These are phyloP conservation scores for Cystoisospora suis DNA, from an alignment of 169 alveolate species.

Conservation along the genomic window DNA sequence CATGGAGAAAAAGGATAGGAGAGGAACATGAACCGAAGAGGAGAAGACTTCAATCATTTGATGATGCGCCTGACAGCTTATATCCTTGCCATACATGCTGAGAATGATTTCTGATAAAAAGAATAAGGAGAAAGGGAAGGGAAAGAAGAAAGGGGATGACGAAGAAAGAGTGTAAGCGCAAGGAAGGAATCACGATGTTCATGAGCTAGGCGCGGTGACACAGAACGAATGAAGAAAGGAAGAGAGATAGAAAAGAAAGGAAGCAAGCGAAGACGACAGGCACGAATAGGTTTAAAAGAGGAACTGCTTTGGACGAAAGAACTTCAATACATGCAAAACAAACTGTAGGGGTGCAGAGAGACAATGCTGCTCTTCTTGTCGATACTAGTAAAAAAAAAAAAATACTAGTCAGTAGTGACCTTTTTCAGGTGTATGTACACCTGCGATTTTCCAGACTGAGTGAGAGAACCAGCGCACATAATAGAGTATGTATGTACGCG, in stretches of 20 bases:
- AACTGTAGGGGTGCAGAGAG: neutral
- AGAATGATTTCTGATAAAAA: neutral
- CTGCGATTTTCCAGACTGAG: neutral
- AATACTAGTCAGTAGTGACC: neutral
- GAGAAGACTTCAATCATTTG: neutral
- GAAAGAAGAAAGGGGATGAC: neutral
- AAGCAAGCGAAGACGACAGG: neutral
- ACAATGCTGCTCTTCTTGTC: neutral
- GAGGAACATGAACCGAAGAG: neutral
- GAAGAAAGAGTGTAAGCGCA: neutral
- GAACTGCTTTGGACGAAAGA: neutral
- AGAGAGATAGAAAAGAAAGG: neutral
- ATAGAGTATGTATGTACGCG: neutral
- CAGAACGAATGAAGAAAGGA: neutral
- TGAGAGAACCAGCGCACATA: neutral
- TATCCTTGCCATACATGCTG: neutral
- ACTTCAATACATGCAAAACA: neutral
- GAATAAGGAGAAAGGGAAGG: neutral
- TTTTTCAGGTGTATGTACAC: neutral
- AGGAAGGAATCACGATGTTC: neutral
- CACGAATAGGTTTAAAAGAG: neutral
- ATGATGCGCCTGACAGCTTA: neutral
- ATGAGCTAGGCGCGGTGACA: neutral
- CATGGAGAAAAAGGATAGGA: constrained; percentile 23
- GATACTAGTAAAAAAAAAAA: neutral